phyloP scores from a whole-genome alignment of 208 protist genomes.

The Naegleria lovaniensis region DNA sequence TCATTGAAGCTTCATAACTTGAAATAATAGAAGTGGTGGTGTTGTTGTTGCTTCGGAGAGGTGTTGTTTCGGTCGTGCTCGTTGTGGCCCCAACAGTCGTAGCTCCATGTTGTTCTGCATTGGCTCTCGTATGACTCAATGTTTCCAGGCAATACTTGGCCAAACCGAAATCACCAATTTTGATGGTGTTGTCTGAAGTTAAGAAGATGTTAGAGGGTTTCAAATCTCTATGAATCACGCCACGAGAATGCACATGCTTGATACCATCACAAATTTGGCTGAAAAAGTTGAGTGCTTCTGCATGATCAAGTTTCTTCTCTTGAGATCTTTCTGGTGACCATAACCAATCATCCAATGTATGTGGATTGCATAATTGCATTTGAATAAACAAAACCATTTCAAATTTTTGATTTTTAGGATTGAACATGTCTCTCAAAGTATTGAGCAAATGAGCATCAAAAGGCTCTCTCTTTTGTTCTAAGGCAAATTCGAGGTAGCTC shows the following conservation, averaged over 20 bases:
- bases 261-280: slow-evolving; percentile 25
- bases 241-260: background rate
- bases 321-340: background rate
- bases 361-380: slow-evolving; percentile 26
- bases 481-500: background rate
- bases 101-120: background rate
- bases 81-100: background rate
- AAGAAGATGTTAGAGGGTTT: slow-evolving; percentile 30
- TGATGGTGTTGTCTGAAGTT: background rate
- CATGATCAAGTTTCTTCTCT: background rate
- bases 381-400: slow-evolving; percentile 31
- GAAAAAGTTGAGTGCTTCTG: background rate
- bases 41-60: background rate
- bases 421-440: background rate
- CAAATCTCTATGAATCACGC: slow-evolving; percentile 27
- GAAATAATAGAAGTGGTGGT: background rate
- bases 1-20: background rate
- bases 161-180: slow-evolving; percentile 36
- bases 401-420: slow-evolving; percentile 18
- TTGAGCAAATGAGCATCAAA: background rate
- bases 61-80: background rate
- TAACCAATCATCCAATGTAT: slow-evolving; percentile 17
- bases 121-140: background rate
- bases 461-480: background rate
- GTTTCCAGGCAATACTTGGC: background rate